Evolutionary conservation across 139 green algal genomes (phyloP).

Genomic region (Mychonastes homosphaera): DNA sequence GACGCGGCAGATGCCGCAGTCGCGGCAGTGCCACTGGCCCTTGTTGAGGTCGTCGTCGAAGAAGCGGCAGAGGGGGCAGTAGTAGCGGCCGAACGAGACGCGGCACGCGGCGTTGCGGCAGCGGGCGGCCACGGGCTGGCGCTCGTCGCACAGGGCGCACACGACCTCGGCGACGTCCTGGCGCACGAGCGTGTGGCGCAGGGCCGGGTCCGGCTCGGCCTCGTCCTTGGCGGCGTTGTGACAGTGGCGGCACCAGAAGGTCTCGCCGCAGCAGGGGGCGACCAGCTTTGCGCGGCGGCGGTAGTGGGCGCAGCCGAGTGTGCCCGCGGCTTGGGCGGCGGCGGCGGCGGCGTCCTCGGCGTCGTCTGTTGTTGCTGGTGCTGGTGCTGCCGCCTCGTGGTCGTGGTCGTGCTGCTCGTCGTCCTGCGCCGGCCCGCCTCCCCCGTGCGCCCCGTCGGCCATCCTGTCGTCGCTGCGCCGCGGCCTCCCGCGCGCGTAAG

Average conservation of each 20-base stretch:
- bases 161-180: constrained; percentile 62
- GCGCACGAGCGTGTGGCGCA: constrained; percentile 68
- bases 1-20: constrained; percentile 79
- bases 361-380: neutral
- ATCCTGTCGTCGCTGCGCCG: no score
- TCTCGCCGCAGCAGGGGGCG: constrained; percentile 68
- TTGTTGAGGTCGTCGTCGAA: constrained; percentile 80
- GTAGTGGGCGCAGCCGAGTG: constrained; percentile 60
- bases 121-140: constrained; percentile 44
- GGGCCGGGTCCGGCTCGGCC: constrained; percentile 47
- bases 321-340: no score
- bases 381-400: neutral
- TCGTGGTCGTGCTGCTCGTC: no score
- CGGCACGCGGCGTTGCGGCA: constrained; percentile 70
- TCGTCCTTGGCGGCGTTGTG: constrained; percentile 69
- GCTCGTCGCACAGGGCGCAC: constrained; percentile 60
- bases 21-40: constrained; percentile 80
- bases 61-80: constrained; percentile 62
- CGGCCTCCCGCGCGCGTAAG: no score
- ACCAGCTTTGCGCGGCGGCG: constrained; percentile 60
- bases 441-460: no score
- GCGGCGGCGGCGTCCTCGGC: no score
- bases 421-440: no score
- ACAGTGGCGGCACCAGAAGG: constrained; percentile 74
- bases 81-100: constrained; percentile 55